Evolutionary conservation across 164 flowering plant genomes (phyloP).

Genomic region (Santalum album): DNA sequence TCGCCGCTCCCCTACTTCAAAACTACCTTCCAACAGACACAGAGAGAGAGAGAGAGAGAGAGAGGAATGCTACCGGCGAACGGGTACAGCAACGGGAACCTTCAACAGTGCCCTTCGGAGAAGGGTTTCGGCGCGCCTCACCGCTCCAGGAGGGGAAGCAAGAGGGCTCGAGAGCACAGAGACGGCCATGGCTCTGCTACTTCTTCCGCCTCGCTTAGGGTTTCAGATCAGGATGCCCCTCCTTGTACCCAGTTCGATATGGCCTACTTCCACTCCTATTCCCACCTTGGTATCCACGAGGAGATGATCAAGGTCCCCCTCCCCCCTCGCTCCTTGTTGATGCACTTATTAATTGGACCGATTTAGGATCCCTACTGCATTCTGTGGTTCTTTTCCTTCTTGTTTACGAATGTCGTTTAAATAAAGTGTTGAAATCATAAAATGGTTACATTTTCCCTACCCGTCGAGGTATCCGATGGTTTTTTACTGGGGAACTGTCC

Average conservation of each 20-base stretch:
- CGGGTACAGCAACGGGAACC: constrained; percentile 28
- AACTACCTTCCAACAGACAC: too few relatives aligned
- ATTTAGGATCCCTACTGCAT: neutral
- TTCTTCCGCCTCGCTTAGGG: constrained; percentile 14
- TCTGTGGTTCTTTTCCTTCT: neutral
- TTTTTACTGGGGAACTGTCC: neutral
- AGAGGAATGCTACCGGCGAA: constrained; percentile 23
- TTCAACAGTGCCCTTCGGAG: too few relatives aligned
- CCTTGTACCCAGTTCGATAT: constrained; percentile 78
- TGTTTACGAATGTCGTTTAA: neutral
- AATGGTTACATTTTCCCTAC: too few relatives aligned
- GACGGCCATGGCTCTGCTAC: neutral
- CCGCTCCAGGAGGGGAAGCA: constrained; percentile 19
- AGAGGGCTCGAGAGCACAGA: constrained; percentile 22
- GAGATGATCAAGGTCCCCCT: constrained; percentile 82
- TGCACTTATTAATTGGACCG: neutral
- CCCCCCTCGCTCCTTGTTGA: neutral
- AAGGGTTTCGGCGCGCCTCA: constrained; percentile 16
- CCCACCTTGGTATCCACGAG: constrained; percentile 91
- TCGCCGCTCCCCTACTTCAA: too few relatives aligned
- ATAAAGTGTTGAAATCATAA: too few relatives aligned
- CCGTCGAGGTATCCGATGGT: too few relatives aligned
- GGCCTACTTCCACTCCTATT: constrained; percentile 84
- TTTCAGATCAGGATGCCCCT: constrained; percentile 16
- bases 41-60: too few relatives aligned